Evolutionary conservation across 495 filamentous ascomycete genomes (phyloP).

Genomic region (Annulohypoxylon maeteangense): DNA sequence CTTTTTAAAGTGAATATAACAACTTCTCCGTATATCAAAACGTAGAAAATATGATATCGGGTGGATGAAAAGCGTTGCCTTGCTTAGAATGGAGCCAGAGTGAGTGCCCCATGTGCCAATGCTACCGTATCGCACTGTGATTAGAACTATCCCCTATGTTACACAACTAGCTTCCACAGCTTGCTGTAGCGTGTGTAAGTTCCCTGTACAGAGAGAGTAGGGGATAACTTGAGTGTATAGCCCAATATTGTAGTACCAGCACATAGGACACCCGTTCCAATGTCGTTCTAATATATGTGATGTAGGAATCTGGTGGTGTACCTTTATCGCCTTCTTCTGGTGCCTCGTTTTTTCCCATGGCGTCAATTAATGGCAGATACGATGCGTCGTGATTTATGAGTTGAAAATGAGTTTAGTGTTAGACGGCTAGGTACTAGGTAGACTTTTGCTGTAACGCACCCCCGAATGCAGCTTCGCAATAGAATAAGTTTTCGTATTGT

Average conservation of each 20-base stretch:
- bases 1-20: neutral
- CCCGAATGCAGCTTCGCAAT: neutral
- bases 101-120: too few relatives aligned
- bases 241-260: too few relatives aligned
- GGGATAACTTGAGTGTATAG: too few relatives aligned
- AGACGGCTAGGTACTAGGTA: neutral
- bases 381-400: neutral
- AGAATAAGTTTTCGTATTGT: neutral
- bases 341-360: slow-evolving; percentile 14
- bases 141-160: too few relatives aligned
- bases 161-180: too few relatives aligned
- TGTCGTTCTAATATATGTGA: too few relatives aligned
- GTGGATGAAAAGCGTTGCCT: neutral
- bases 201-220: too few relatives aligned
- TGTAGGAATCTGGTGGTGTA: neutral
- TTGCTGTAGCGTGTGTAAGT: too few relatives aligned
- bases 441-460: too few relatives aligned
- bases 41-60: neutral
- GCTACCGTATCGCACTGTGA: too few relatives aligned
- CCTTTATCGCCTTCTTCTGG: slow-evolving; percentile 44
- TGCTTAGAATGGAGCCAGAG: too few relatives aligned
- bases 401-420: neutral
- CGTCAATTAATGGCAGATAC: neutral
- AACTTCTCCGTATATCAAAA: neutral
- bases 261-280: too few relatives aligned